Percentiles rank a stretch among this genome's conserved stretches.
Evolutionary conservation across 139 green algal species (phyloP).

Genomic region (Asterochloris sp.): DNA sequence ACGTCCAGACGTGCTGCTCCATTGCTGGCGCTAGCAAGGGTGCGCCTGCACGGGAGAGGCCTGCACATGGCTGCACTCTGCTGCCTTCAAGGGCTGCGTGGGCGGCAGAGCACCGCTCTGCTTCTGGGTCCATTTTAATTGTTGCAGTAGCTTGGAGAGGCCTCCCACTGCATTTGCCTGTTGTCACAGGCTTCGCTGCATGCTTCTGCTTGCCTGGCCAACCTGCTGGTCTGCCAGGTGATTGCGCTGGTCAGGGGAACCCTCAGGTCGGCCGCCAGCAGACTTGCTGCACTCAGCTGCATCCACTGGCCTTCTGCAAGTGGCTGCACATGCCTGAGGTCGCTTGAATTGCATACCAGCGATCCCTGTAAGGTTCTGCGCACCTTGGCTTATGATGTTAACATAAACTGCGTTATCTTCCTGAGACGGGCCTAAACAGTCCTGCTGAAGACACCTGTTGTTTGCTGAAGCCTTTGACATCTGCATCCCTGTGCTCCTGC

Average conservation of each 20-base stretch:
- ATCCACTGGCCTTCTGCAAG: no score
- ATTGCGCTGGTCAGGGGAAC: neutral
- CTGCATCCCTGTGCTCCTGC: neutral
- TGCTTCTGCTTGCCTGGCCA: neutral
- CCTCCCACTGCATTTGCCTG: no score
- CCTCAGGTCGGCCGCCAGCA: slow-evolving; percentile 17
- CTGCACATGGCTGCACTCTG: neutral
- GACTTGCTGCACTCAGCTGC: no score
- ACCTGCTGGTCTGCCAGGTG: neutral
- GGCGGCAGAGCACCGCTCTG: no score
- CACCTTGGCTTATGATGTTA: slow-evolving; percentile 30
- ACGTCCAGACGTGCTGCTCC: slow-evolving; percentile 80
- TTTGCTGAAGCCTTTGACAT: slow-evolving; percentile 1
- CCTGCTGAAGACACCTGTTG: slow-evolving; percentile 1
- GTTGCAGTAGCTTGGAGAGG: no score
- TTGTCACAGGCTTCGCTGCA: no score
- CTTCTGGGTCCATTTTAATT: no score
- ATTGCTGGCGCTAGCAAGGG: slow-evolving; percentile 57
- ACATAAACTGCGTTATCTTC: slow-evolving; percentile 73
- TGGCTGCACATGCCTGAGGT: no score
- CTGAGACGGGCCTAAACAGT: slow-evolving; percentile 16
- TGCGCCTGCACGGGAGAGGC: slow-evolving; percentile 47
- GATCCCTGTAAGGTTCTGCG: no score
- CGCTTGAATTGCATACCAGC: no score
- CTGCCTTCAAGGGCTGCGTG: no score